Base-by-base conservation (phyloP, 352 stramenopile genomes). In the Phytophthora agathidicida region DNA sequence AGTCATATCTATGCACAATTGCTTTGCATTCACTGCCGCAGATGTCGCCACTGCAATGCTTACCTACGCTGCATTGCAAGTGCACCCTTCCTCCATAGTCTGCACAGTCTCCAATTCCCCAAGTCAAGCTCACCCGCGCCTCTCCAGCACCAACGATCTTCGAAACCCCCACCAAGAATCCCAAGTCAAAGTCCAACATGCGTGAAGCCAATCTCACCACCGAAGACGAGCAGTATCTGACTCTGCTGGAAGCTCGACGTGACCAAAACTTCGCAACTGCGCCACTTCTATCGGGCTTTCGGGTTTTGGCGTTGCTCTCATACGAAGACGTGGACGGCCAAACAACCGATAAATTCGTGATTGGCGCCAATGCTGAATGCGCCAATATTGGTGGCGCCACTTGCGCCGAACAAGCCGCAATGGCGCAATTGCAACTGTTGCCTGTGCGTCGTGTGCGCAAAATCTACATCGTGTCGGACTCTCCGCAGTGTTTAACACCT, bases 391-490 rank as follows among this genome's bases (percentile, higher is more conserved):
- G 77, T 43, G 84, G 75, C 37, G 85, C 86, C 26, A 89, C 96
- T 27, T 98, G 91, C 47, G 89, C 91, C 35, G 91, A 98, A 73
- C 76, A 89, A 28, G 75, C 87, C 7, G 88, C 86, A 3, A 78
- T 96, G 46, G 78, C 80, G 16, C 85, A 95, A 63, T 58, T 97
- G 33, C 72, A 83, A 65, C 84, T 94, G 27, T 61, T 83, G 55
- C 71, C 68, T 1, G 62, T 81, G 46, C 63, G 62, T 28, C 53
- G 63, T 53, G 71, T 91, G 11, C 75, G 73, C 43, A 77, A 76
- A 54, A 77, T 96, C 43, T 87, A 93, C 60, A 94, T 97, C 67
- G 79, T 93, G 30, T 95, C 86, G 41, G 91, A 97, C 71, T 76
- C 79, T 37, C 52, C 75, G 7, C 70, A 86, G 56, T 87, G 88